phyloP scores from a whole-genome alignment of 2,329 filamentous ascomycete species.

The Pseudogymnoascus sp. region DNA sequence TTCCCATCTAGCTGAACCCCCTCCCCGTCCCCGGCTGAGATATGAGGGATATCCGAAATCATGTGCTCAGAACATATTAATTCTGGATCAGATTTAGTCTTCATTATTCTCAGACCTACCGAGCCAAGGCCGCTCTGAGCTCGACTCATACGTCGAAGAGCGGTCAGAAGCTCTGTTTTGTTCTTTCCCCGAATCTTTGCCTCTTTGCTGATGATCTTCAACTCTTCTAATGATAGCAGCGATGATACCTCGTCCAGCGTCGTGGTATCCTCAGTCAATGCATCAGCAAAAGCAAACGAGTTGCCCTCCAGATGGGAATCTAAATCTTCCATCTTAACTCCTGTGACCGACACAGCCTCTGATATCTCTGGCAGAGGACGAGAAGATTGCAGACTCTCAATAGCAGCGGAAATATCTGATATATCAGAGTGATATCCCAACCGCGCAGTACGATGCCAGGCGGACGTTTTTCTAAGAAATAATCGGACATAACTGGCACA shows the following conservation, averaged over 20 bases:
- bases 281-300: conserved; percentile 71
- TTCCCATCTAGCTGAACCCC: background rate
- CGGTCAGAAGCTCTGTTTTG: conserved; percentile 69
- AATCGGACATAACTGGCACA: conserved; percentile 71
- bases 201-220: conserved; percentile 77
- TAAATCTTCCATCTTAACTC: conserved; percentile 13
- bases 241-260: conserved; percentile 77
- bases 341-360: conserved; percentile 16
- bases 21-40: background rate
- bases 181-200: conserved; percentile 81
- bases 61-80: background rate
- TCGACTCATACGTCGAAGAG: conserved; percentile 65
- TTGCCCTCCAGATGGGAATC: conserved; percentile 32
- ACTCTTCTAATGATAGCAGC: conserved; percentile 76
- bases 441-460: conserved; percentile 77
- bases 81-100: background rate
- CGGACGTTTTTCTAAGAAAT: conserved; percentile 83
- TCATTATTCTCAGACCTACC: conserved; percentile 54
- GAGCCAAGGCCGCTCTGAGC: conserved; percentile 70
- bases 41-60: background rate
- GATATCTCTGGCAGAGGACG: conserved; percentile 45
- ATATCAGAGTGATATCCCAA: conserved; percentile 80
- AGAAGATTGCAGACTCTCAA: conserved; percentile 53
- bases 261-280: conserved; percentile 63
- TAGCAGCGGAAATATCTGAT: conserved; percentile 59